These are phyloP conservation scores for Poteriospumella lacustris DNA, from an alignment of 108 stramenopile genomes.

Conservation along the genomic window DNA sequence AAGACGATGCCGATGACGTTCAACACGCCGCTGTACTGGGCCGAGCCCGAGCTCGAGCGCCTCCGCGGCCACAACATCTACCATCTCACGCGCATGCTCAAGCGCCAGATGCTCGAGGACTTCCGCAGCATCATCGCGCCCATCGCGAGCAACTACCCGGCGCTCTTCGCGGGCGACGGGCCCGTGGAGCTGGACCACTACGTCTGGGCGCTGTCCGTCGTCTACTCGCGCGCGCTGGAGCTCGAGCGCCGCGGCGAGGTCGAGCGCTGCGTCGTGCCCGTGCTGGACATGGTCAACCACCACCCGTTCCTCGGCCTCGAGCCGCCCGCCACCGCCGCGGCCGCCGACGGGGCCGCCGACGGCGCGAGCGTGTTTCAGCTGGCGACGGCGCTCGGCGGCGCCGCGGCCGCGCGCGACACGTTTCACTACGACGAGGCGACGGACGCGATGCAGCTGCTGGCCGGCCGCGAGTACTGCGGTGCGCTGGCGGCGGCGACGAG, in stretches of 20 bases:
- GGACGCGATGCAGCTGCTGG: not conserved
- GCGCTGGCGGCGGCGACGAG: too few relatives aligned
- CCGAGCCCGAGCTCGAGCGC: not conserved
- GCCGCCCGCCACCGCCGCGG: not conserved
- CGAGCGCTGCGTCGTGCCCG: not conserved
- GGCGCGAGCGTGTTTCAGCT: not conserved
- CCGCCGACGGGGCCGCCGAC: too few relatives aligned
- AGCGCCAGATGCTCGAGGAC: conserved; percentile 10
- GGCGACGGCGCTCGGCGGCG: not conserved
- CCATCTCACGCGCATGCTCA: not conserved
- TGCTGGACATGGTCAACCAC: conserved; percentile 27
- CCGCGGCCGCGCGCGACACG: not conserved
- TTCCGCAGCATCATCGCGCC: not conserved
- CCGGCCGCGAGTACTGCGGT: too few relatives aligned
- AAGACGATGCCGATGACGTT: not conserved
- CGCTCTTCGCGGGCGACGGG: not conserved
- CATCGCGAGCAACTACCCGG: not conserved
- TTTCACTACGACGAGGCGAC: not conserved
- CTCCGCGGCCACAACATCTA: not conserved
- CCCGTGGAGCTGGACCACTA: not conserved
- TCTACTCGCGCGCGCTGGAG: conserved; percentile 11
- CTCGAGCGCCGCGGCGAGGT: not conserved
- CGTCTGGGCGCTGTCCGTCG: conserved; percentile 13
- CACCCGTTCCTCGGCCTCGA: not conserved
- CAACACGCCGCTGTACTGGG: conserved; percentile 8